phyloP scores from a whole-genome alignment of 495 filamentous ascomycete species.

The Tirmania nivea region DNA sequence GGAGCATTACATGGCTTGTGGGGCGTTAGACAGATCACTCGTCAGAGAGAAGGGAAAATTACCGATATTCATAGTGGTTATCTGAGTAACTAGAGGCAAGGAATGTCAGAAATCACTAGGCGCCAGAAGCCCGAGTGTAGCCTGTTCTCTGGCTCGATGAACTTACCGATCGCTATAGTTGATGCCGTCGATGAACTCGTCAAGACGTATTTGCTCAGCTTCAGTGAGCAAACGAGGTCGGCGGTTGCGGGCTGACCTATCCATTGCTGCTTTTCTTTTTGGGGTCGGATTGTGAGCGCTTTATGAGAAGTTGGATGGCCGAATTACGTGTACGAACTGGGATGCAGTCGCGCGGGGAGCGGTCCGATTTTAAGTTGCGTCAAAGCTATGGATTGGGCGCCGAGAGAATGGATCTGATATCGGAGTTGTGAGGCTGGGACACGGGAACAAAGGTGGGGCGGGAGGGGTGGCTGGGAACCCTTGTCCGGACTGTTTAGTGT shows the following conservation, averaged over 20 bases:
- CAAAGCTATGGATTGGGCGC: no score
- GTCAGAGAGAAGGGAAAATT: constrained; percentile 1
- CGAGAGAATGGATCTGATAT: no score
- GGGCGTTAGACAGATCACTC: neutral
- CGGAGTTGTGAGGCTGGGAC: no score
- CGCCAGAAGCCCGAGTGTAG: no score
- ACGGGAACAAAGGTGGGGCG: no score
- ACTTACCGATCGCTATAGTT: constrained; percentile 83
- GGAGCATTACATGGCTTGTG: constrained; percentile 74
- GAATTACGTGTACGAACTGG: no score
- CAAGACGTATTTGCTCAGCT: constrained; percentile 53
- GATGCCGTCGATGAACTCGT: constrained; percentile 79
- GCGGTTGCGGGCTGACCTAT: constrained; percentile 62
- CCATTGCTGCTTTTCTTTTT: constrained; percentile 38
- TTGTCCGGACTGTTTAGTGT: no score
- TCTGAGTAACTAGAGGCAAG: constrained; percentile 15
- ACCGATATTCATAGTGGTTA: constrained; percentile 20
- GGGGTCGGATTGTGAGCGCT: no score
- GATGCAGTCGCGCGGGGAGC: no score
- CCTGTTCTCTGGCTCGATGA: neutral
- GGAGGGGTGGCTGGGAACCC: no score
- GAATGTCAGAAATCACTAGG: neutral
- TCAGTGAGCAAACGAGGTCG: constrained; percentile 62
- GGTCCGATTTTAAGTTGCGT: no score
- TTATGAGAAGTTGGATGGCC: no score